Conservation (phyloP, 2,329 filamentous ascomycete genomes). For the Exophiala dermatitidis region DNA sequence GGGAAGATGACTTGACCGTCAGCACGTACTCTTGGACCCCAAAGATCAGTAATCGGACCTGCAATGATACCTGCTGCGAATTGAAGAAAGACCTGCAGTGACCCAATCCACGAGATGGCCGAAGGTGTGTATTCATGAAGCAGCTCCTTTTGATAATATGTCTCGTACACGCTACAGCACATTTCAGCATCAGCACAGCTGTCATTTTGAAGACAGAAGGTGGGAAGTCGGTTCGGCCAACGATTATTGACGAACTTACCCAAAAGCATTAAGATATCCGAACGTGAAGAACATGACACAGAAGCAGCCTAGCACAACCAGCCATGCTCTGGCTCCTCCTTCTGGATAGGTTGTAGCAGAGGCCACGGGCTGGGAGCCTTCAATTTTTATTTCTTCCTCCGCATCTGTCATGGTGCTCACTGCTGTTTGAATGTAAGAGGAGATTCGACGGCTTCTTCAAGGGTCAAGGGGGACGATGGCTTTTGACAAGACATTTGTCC, state of each 20-base stretch:
- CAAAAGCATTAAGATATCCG: conserved; percentile 16
- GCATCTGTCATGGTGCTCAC: no score
- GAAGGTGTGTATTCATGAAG: conserved; percentile 40
- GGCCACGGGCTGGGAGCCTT: neutral
- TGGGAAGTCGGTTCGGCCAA: neutral
- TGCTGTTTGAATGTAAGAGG: no score
- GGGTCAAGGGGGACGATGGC: no score
- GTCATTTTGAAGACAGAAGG: neutral
- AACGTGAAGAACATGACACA: conserved; percentile 15
- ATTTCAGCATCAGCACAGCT: neutral
- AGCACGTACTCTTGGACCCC: conserved; percentile 35
- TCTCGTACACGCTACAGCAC: conserved; percentile 29
- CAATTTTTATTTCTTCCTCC: no score
- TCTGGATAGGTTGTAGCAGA: neutral
- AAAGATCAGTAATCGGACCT: conserved; percentile 71
- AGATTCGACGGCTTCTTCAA: no score
- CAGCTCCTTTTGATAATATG: conserved; percentile 28
- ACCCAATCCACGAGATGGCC: conserved; percentile 79
- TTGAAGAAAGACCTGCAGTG: conserved; percentile 70
- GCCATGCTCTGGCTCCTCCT: neutral
- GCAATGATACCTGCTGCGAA: conserved; percentile 81
- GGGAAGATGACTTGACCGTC: conserved; percentile 6
- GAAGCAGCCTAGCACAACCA: conserved; percentile 4
- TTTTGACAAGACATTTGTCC: no score
- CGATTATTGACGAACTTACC: conserved; percentile 3